These are phyloP conservation scores for Blastobotrys persicus DNA, from an alignment of 1,139 yeast genomes.

Conservation along the genomic window DNA sequence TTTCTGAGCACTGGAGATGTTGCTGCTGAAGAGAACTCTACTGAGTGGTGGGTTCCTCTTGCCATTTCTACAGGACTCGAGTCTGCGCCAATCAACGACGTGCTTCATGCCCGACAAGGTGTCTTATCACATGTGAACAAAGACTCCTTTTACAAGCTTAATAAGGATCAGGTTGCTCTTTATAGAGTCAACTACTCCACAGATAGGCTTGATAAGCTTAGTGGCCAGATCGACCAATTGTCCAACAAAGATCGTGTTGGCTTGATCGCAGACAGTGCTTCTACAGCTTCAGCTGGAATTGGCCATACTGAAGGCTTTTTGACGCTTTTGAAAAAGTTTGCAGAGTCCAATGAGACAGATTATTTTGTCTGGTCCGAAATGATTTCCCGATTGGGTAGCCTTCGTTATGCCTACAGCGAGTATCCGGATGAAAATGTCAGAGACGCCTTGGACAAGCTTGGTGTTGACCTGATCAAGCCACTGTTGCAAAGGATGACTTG, in stretches of 20 bases:
- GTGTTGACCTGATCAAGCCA: constrained; percentile 45
- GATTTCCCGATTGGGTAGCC: constrained; percentile 43
- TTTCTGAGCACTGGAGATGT: constrained; percentile 79
- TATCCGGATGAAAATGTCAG: constrained; percentile 39
- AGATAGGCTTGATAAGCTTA: constrained; percentile 41
- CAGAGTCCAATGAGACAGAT: constrained; percentile 45
- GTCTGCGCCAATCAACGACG: constrained; percentile 46
- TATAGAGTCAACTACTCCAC: constrained; percentile 73
- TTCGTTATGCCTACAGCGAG: constrained; percentile 51
- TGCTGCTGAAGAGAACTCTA: constrained; percentile 64
- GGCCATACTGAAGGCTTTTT: constrained; percentile 51
- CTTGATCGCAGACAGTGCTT: constrained; percentile 58
- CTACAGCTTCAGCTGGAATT: constrained; percentile 62
- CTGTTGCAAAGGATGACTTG: constrained; percentile 43
- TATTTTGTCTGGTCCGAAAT: constrained; percentile 67
- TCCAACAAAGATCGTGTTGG: constrained; percentile 64
- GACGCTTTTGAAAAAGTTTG: constrained; percentile 45
- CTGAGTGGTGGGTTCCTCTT: constrained; percentile 80
- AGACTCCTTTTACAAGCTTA: constrained; percentile 67
- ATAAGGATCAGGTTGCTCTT: constrained; percentile 79
- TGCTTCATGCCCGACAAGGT: constrained; percentile 57
- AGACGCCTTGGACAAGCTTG: constrained; percentile 44
- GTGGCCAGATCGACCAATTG: constrained; percentile 45
- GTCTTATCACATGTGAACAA: constrained; percentile 41
- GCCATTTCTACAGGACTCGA: constrained; percentile 61